Evolutionary conservation across 805 yeast species (phyloP), one percentile per base, ranked within the genome.

Genomic region (Candida arabinofermentans): DNA sequence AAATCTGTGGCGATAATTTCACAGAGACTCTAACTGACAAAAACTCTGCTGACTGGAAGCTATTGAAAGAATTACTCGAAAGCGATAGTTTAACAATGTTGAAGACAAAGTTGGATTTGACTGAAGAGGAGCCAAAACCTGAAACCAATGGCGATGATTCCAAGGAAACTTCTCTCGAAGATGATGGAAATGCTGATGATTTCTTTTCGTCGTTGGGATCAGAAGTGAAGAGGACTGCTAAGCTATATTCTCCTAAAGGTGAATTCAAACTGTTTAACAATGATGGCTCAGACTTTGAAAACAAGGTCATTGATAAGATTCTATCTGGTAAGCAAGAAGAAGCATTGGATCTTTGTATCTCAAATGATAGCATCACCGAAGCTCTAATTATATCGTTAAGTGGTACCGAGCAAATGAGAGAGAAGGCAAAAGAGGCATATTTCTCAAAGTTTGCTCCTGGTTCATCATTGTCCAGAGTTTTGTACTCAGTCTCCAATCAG

Each of bases 311-410:
- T 8, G 62, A 67, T 44, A 68, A 74, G 18, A 61, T 91, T 36
- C 71, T 91, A 37, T 59, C 63, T 13, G 88, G 89, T 45, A 74
- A 87, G 38, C 64, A 75, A 37, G 75, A 74, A 13, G 69, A 73
- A 21, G 96, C 97, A 1, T 80, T 87, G 10, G 74, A 81, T 26
- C 56, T 71, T 21, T 79, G 91, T 49, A 65, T 93, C 45, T 70
- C 78, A 34, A 74, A 77, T 27, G 83, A 76, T 38, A 74, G 75
- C 44, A 63, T 88, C 18, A 62, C 76, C 18, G 98, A 93, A 59
- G 96, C 98, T 3, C 72, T 90, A 51, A 68, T 90, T 22, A 72
- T 93, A 46, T 86, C 98, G 0, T 65, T 85, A 55, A 79, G 80
- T 53, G 86, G 83, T 3, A 62, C 79, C 14, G 79, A 75, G 16